These are phyloP conservation scores for Solanum virginianum DNA, from an alignment of 257 asterid genomes.

Conservation along the genomic window DNA sequence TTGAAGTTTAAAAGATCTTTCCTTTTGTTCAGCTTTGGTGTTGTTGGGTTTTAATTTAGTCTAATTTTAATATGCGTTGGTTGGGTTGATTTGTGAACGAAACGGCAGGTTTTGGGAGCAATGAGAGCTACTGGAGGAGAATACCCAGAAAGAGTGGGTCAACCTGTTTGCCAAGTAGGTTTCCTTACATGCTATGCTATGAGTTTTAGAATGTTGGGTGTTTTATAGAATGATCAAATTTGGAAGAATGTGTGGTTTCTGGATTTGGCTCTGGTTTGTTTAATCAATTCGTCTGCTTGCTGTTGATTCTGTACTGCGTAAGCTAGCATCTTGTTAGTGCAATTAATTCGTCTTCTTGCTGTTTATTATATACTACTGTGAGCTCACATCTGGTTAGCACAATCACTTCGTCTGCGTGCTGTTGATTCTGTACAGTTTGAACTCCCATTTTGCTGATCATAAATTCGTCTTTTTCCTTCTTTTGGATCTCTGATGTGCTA, in stretches of 20 bases:
- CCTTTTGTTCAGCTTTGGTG: neutral
- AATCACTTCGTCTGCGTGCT: neutral
- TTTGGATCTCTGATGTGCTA: neutral
- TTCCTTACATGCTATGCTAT: neutral
- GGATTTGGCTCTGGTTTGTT: neutral
- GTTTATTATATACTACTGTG: conserved; percentile 1
- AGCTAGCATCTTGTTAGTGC: neutral
- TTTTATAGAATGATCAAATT: neutral
- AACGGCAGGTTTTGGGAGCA: conserved; percentile 52
- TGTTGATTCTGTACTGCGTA: neutral
- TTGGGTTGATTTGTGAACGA: conserved; percentile 3
- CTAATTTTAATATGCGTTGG: conserved; percentile 14
- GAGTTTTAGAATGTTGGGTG: neutral
- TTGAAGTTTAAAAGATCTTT: neutral
- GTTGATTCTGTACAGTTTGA: conserved; percentile 4
- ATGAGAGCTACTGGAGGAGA: conserved; percentile 56
- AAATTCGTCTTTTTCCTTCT: conserved; percentile 11
- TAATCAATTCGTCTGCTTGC: neutral
- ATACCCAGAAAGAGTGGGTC: conserved; percentile 68
- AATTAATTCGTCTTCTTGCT: conserved; percentile 5
- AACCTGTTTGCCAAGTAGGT: conserved; percentile 76
- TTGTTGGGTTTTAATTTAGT: neutral
- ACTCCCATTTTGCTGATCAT: conserved; percentile 10
- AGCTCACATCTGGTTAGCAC: conserved; percentile 2
- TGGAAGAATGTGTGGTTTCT: neutral